These are phyloP conservation scores for Phycomyces nitens DNA, from an alignment of 192 early-diverging fungal genomes.

Conservation along the genomic window DNA sequence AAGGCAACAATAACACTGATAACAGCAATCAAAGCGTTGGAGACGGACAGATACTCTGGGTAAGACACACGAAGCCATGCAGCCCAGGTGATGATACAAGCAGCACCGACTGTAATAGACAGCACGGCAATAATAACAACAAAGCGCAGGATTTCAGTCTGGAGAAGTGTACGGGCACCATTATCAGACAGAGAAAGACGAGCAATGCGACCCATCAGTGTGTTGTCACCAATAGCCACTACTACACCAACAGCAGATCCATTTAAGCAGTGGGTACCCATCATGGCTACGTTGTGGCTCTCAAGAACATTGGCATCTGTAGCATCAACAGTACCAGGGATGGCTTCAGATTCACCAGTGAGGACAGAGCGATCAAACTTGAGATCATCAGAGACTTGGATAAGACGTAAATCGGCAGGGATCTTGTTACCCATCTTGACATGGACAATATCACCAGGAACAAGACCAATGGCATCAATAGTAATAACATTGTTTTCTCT, in stretches of 20 bases:
- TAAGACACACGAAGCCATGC: constrained; percentile 55
- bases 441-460: constrained; percentile 81
- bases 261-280: constrained; percentile 63
- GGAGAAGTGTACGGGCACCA: constrained; percentile 49
- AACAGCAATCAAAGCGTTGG: constrained; percentile 42
- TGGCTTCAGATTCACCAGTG: constrained; percentile 72
- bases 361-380: constrained; percentile 75
- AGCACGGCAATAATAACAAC: constrained; percentile 61
- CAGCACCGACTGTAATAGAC: constrained; percentile 45
- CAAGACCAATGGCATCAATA: constrained; percentile 65
- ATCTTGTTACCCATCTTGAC: constrained; percentile 80
- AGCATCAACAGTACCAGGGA: constrained; percentile 53
- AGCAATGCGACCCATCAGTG: constrained; percentile 75
- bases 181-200: constrained; percentile 46
- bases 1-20: constrained; percentile 71
- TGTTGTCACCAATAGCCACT: constrained; percentile 69
- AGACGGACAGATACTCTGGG: constrained; percentile 51
- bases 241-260: constrained; percentile 75
- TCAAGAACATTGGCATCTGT: constrained; percentile 78
- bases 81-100: constrained; percentile 42
- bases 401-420: constrained; percentile 76
- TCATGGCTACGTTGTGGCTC: constrained; percentile 80
- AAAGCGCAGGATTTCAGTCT: constrained; percentile 63
- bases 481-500: constrained; percentile 62
- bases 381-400: constrained; percentile 61